Evolutionary conservation across 2,329 filamentous ascomycete genomes (phyloP), one percentile per base, ranked within the genome.

Genomic region (Arthrobotrys entomopaga): DNA sequence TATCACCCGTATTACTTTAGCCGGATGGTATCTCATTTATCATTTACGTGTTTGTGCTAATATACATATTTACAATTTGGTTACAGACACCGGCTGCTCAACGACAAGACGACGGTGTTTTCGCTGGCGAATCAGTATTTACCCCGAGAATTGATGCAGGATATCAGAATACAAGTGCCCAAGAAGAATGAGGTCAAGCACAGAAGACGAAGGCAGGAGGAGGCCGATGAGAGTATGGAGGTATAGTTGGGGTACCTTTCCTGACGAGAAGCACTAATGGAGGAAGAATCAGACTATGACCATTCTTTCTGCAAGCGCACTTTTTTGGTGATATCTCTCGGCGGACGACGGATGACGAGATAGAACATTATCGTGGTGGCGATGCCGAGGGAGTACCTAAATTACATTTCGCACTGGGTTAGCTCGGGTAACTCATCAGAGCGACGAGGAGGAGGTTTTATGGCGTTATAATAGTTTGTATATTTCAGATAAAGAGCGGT

Each of bases 361-460:
- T 90, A 97, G 80, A 99, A 85, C 95, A 99, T 99, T 80, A 99
- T 87, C 11, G 92, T 89, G 43, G 95, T 99, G 67, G 93, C 93
- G 46, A 90, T 82, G 67, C 88, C 90, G 76, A 96, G 86, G 76
- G 91, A 91, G 80, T 96, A 97, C 93, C 93, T 97, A 77, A 26
- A 29, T 43, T 40, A 11, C 10, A 26, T 26, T 3, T 26, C 7
- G 7, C 24, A 3, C 3, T 26, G 3, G 3, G 24, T 26, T 26
- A 26, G 24, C 24, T 26, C 24, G 7, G 24, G 3, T n/a, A n/a
- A 26, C 7, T 26, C 24, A 26, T 26, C 24, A 26, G 7, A 26
- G 7, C 24, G 24, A 26, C 24, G 24, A 26, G 24, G 4, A 59
- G 10, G 11, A 6, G 49, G 80, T 29, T 48, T 42, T 7, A 34